A percentile compares a stretch with the other conserved stretches of the same genome.
phyloP scores from a whole-genome alignment of 108 stramenopile species.

The Cyclotella choctawhatcheeana region DNA sequence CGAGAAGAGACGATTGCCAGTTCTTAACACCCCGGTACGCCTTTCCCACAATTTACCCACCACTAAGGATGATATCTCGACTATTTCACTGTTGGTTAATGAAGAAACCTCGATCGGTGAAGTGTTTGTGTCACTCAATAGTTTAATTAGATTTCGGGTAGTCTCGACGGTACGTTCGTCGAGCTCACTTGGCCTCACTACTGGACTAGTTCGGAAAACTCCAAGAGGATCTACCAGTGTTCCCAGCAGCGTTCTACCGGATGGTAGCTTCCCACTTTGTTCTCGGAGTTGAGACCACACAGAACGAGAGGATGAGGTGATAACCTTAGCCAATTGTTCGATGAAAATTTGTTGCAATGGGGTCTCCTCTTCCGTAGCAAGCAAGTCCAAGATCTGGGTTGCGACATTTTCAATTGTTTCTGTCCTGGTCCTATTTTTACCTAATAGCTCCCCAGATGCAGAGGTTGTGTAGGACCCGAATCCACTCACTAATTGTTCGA shows the following conservation, averaged over 20 bases:
- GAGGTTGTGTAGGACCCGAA: constrained; percentile 82
- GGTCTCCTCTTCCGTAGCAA: constrained; percentile 81
- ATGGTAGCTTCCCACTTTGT: constrained; percentile 70
- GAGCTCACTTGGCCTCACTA: constrained; percentile 68
- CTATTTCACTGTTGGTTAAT: constrained; percentile 59
- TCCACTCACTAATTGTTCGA: constrained; percentile 83
- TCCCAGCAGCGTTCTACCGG: constrained; percentile 77
- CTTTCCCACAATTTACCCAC: constrained; percentile 77
- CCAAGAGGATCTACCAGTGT: constrained; percentile 89
- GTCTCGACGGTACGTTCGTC: constrained; percentile 82
- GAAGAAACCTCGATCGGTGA: constrained; percentile 60
- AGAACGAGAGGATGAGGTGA: constrained; percentile 64
- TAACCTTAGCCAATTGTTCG: constrained; percentile 86
- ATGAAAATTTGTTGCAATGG: constrained; percentile 83
- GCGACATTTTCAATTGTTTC: constrained; percentile 65
- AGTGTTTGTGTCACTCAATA: constrained; percentile 42
- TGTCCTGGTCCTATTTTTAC: constrained; percentile 54
- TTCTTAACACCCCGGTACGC: constrained; percentile 66
- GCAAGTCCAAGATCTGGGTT: constrained; percentile 76
- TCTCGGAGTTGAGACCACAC: constrained; percentile 69
- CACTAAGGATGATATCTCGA: constrained; percentile 66
- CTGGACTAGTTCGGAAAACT: constrained; percentile 73
- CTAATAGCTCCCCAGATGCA: constrained; percentile 63
- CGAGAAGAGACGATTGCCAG: constrained; percentile 69
- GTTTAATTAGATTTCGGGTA: constrained; percentile 64